Conservation (phyloP, 2,329 filamentous ascomycete genomes). For the Elsinoe australis region DNA sequence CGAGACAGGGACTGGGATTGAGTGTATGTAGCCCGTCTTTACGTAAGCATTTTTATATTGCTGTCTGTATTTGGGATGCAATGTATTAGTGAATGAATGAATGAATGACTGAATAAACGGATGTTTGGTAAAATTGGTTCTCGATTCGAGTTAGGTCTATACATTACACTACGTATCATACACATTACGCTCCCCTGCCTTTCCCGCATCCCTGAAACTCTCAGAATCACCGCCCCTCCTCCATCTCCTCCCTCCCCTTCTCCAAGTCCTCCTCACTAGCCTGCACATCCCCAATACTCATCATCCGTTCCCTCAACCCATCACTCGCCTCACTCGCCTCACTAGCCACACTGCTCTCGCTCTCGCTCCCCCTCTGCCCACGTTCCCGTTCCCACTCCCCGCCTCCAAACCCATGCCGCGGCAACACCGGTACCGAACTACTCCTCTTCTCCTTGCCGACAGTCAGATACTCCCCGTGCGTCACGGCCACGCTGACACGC, state of each 20-base stretch:
- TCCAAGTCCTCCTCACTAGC: background rate
- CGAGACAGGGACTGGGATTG: too few relatives aligned
- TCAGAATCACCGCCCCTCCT: background rate
- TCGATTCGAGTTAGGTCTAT: conserved; percentile 23
- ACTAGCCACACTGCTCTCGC: background rate
- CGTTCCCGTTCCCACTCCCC: background rate
- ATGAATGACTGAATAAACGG: too few relatives aligned
- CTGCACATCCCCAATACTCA: background rate
- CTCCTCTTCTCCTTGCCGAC: background rate
- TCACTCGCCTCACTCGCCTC: background rate
- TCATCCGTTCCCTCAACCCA: background rate
- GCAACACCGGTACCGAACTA: conserved; percentile 5
- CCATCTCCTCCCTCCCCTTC: background rate
- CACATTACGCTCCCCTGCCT: background rate
- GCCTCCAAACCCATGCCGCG: background rate
- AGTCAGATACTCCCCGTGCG: background rate
- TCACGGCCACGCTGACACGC: background rate
- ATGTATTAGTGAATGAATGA: too few relatives aligned
- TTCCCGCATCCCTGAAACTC: background rate
- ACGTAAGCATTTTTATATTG: too few relatives aligned
- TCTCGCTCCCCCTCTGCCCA: background rate
- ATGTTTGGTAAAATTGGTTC: too few relatives aligned
- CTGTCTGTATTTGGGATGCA: too few relatives aligned
- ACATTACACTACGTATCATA: conserved; percentile 11
- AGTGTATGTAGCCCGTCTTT: too few relatives aligned